phyloP scores from a whole-genome alignment of 2,329 filamentous ascomycete genomes.

The Claviceps maximensis region DNA sequence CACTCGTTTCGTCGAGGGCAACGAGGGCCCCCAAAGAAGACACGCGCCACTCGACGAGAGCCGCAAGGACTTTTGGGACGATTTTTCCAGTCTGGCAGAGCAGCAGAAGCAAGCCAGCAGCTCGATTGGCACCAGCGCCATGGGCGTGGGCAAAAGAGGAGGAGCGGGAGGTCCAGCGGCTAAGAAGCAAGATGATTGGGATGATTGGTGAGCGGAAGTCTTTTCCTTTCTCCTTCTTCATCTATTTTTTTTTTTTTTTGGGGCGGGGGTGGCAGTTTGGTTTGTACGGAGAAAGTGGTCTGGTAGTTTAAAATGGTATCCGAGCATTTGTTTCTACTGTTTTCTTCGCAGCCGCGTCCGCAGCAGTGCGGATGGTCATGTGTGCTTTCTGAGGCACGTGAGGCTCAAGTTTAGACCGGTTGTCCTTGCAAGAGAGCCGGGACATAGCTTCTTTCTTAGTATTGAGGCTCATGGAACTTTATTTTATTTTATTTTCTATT shows the following conservation, averaged over 20 bases:
- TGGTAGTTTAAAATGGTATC: too few relatives aligned
- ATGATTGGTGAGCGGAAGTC: slow-evolving; percentile 38
- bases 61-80: slow-evolving; percentile 85
- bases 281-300: too few relatives aligned
- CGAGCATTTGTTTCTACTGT: too few relatives aligned
- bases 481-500: too few relatives aligned
- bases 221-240: neutral
- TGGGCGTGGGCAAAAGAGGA: slow-evolving; percentile 37
- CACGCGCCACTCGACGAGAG: slow-evolving; percentile 40
- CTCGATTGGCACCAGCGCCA: slow-evolving; percentile 45
- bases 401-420: too few relatives aligned
- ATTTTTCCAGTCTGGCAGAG: slow-evolving; percentile 62
- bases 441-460: too few relatives aligned
- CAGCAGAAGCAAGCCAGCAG: slow-evolving; percentile 32
- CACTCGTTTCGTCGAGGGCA: slow-evolving; percentile 77
- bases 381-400: too few relatives aligned
- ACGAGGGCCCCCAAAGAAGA: slow-evolving; percentile 24
- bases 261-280: too few relatives aligned
- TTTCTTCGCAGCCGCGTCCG: too few relatives aligned
- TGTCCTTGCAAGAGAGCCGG: too few relatives aligned
- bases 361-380: too few relatives aligned
- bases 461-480: too few relatives aligned
- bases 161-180: slow-evolving; percentile 19
- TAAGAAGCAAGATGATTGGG: slow-evolving; percentile 45
- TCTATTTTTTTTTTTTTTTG: neutral